Conservation (phyloP, 2,329 filamentous ascomycete species). For the Fusarium floridanum region DNA sequence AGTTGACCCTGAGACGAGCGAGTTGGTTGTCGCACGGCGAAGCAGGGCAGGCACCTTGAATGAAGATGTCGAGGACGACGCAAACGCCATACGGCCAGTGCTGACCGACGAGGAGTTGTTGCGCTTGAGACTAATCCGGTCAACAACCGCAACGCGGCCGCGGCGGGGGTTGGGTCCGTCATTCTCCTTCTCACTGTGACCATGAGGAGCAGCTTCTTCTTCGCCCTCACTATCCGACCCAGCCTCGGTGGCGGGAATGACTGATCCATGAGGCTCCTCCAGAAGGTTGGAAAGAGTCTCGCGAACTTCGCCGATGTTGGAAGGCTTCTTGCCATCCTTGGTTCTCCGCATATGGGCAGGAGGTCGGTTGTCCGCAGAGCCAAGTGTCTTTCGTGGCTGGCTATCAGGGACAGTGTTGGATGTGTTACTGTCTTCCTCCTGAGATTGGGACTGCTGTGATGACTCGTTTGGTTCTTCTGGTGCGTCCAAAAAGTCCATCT, state of each 20-base stretch:
- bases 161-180: constrained; percentile 53
- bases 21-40: constrained; percentile 79
- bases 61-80: constrained; percentile 55
- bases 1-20: constrained; percentile 58
- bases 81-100: constrained; percentile 68
- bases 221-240: constrained; percentile 59
- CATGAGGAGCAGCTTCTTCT: constrained; percentile 21
- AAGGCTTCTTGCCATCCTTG: constrained; percentile 73
- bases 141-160: constrained; percentile 67
- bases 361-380: constrained; percentile 61
- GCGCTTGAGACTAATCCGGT: constrained; percentile 80
- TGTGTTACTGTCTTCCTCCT: constrained; percentile 46
- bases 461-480: constrained; percentile 48
- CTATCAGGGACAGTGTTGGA: constrained; percentile 62
- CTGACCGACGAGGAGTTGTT: constrained; percentile 54
- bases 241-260: constrained; percentile 60
- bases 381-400: constrained; percentile 60
- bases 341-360: constrained; percentile 74
- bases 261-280: constrained; percentile 71
- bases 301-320: constrained; percentile 83
- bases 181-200: constrained; percentile 65
- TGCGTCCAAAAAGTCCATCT: constrained; percentile 79
- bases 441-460: constrained; percentile 54
- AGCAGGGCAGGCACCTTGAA: constrained; percentile 81
- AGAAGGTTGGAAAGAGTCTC: constrained; percentile 87